Base-by-base conservation (phyloP, 1,139 yeast genomes). In the Candida neerlandica region DNA sequence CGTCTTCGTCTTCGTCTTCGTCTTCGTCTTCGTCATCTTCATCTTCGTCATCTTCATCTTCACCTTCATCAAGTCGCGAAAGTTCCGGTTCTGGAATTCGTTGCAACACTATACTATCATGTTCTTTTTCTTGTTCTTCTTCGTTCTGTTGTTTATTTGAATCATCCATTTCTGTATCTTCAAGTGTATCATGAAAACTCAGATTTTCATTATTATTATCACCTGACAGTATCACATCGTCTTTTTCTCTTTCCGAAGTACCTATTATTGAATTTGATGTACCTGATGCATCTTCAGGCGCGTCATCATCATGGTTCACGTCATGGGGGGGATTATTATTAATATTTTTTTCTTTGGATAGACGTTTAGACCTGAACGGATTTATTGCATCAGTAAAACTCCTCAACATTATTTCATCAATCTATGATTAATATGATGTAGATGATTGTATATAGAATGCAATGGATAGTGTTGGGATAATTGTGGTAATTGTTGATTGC, bases 41-140 rank as follows among this genome's bases (percentile, higher is more conserved):
- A 29, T 45, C 44, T 3, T 27, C 7, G n/a, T 39, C 7, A 11
- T 39, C 44, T 32, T 30, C 16, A n/a, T 45, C 45, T 23, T 15
- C 34, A 10, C 19, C 38, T 4, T 32, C 30, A n/a, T 30, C 7
- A 7, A 23, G 27, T 23, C 27, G 27, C 9, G 27, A 23, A 23
- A 23, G 27, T 3, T 32, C 15, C 3, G 14, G 7, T 11, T 11
- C 14, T 30, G 27, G 9, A 23, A 23, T 23, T 23, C 9, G 27
- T 4, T 23, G 10, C 27, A 6, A 23, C n/a, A n/a, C n/a, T n/a
- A n/a, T n/a, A n/a, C n/a, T n/a, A 3, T 23, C 27, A 23, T 23
- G 9, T 23, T 23, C 9, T 7, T 23, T 10, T 5, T 23, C 27
- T 23, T 23, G 27, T 23, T 23, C 9, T 5, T 23, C 9, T 4